A percentile compares a stretch with the other conserved stretches of the same genome.
These are phyloP conservation scores for Berkeleyomyces rouxiae DNA, from an alignment of 2,329 filamentous ascomycete genomes.

Conservation along the genomic window DNA sequence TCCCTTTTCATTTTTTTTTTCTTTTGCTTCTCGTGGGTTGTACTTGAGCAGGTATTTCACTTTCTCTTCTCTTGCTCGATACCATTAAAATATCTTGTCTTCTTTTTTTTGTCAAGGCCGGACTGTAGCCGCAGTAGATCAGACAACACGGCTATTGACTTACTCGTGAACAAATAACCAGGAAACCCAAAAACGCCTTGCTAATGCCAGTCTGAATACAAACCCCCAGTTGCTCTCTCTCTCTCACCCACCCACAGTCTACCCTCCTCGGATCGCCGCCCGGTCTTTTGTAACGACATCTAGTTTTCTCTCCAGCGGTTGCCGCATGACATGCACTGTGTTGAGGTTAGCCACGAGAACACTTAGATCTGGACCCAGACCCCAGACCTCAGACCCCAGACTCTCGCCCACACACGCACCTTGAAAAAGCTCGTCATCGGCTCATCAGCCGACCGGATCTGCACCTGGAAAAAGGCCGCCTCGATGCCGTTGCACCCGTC, in stretches of 20 bases:
- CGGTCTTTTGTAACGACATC: not conserved
- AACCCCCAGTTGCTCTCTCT: not conserved
- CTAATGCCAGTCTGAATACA: not conserved
- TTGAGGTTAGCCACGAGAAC: not conserved
- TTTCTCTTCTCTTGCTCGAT: too few species aligned
- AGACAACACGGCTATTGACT: not conserved
- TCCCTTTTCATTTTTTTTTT: not conserved
- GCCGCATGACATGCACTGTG: slow-evolving; percentile 50
- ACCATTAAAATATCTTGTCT: too few species aligned
- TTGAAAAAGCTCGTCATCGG: slow-evolving; percentile 96
- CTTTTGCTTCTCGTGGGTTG: not conserved
- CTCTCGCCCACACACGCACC: slow-evolving; percentile 28
- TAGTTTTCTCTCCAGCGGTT: slow-evolving; percentile 52
- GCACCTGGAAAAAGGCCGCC: slow-evolving; percentile 90
- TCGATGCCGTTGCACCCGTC: slow-evolving; percentile 65
- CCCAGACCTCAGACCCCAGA: slow-evolving; percentile 5
- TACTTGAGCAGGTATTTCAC: too few species aligned
- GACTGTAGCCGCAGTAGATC: not conserved
- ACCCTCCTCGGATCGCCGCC: not conserved
- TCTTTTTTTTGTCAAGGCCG: not conserved
- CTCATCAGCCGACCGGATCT: slow-evolving; percentile 96
- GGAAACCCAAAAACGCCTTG: not conserved
- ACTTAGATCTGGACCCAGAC: not conserved
- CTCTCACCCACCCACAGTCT: not conserved
- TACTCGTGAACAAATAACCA: not conserved